Evolutionary conservation across 768 basidiomycete species (phyloP), one percentile per base, ranked within the genome.

Genomic region (Hypholoma fasciculare): DNA sequence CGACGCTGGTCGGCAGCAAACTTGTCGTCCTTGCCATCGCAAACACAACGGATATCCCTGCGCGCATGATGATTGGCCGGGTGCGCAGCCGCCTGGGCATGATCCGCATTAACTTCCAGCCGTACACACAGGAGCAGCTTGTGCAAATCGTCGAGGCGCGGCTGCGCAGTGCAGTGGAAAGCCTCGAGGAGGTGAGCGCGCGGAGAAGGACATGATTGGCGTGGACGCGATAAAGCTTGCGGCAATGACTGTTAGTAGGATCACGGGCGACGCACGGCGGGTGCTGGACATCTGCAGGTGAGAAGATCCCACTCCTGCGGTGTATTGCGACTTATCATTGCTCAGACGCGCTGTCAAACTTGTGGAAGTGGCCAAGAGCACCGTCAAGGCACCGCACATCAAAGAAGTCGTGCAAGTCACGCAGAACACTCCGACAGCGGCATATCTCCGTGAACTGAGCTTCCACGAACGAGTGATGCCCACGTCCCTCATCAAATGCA

Each of bases 21-120:
- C 82, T 99, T 5, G 87, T 98, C 52, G 97, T 99, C 2, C 84
- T 99, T 51, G 96, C 97, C 0, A 95, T 99, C 1, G 97, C 97
- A 6, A 99, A 98, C 69, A 95, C 96, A 27, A 96, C 97, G 92
- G 96, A 98, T 67, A 80, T 98, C 54, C 97, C 97, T 0, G 96
- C 98, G 72, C 82, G 96, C 47, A 91, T 90, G 11, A 90, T 99
- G 86, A 89, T 82, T 2, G 94, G 94, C 0, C 87, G 96, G 56
- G 96, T 98, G 50, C 82, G 93, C 54, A 96, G 93, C 72, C 87
- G 97, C 52, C 75, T 98, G 16, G 94, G 94, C 13, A 94, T 94
- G 88, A 84, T 87, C 26, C 85, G 94, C 36, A 95, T 94, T 63
- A 94, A 94, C 63, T 99, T 98, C 74, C 84, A 89, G 65, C 90